These are phyloP conservation scores for Protomyces arabidopsidicola DNA, from an alignment of 1,139 yeast genomes.

Conservation along the genomic window DNA sequence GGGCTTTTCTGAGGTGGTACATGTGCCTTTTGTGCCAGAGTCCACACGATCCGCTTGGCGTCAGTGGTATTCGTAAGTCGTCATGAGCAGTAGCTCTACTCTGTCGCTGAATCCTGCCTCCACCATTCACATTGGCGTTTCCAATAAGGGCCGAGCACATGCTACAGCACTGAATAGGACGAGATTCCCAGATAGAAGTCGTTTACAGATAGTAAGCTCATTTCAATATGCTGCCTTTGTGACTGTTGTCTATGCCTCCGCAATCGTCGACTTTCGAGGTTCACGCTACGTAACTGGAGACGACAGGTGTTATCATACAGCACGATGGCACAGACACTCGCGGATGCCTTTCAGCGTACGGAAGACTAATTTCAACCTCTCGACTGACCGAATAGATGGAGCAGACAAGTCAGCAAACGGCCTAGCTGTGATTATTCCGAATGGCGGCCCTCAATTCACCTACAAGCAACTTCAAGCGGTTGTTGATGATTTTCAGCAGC, in stretches of 20 bases:
- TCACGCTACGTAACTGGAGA: not conserved
- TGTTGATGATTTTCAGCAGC: constrained; percentile 23
- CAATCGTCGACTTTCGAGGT: not conserved
- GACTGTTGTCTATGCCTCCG: not conserved
- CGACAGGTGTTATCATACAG: not conserved
- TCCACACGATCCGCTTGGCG: not conserved
- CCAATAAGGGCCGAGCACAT: too few species aligned
- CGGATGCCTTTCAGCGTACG: constrained; percentile 15
- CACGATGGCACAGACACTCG: constrained; percentile 1
- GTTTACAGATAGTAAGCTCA: too few species aligned
- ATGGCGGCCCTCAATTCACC: constrained; percentile 18
- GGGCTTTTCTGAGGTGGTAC: not conserved
- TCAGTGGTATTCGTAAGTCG: not conserved
- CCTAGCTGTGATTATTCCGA: constrained; percentile 16
- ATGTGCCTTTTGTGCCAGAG: not conserved
- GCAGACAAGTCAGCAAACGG: constrained; percentile 6
- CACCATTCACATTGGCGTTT: too few species aligned
- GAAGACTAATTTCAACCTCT: too few species aligned
- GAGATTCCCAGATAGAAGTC: too few species aligned
- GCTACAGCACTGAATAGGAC: too few species aligned
- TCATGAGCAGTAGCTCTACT: too few species aligned
- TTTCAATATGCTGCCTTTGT: too few species aligned
- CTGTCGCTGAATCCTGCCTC: too few species aligned
- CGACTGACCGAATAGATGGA: constrained; percentile 7
- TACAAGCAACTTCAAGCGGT: constrained; percentile 21